Evolutionary conservation across 768 basidiomycete species (phyloP), one percentile per base, ranked within the genome.

Genomic region (Cystobasidium ongulense): DNA sequence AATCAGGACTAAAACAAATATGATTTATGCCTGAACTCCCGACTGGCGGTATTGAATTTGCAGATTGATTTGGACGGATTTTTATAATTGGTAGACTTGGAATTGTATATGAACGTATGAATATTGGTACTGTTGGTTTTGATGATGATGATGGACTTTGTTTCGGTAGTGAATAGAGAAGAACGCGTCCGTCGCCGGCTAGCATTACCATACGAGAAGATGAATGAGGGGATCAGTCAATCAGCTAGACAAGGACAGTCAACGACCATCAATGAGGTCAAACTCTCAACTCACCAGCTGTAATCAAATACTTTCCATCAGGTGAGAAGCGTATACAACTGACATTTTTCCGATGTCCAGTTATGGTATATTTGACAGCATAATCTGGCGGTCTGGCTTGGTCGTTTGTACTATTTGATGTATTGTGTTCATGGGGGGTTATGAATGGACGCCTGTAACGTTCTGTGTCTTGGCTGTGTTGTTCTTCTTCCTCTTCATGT

Each of bases 161-260:
- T 13, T 11, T 4, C 15, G 27, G 33, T 11, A 71, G 11, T 10
- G 68, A 33, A 46, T 54, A 71, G 53, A 71, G 53, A 3, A 54
- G 54, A 33, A 71, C 38, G 27, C 68, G 68, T n/a, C 68, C 68
- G 36, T 71, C 68, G 10, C 50, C 68, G 33, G 18, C 68, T 71
- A 59, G 11, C 25, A 11, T 13, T 21, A 21, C 11, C 18, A 31
- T 11, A n/a, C 25, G 35, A 17, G 33, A 38, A 23, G 17, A 35
- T 31, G 25, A 38, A 36, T 8, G 63, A 35, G 18, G 13, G 25
- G 41, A 36, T 8, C 23, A 5, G 29, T 18, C 29, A n/a, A 67
- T 52, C 13, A 46, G 3, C 7, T 29, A 4, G 18, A 18, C 27
- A 8, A 2, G 13, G 15, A 31, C 50, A 31, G 18, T 11, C 46